Evolutionary conservation across 257 asterid species (phyloP), one percentile per base, ranked within the genome.

Genomic region (Capsicum pubescens): DNA sequence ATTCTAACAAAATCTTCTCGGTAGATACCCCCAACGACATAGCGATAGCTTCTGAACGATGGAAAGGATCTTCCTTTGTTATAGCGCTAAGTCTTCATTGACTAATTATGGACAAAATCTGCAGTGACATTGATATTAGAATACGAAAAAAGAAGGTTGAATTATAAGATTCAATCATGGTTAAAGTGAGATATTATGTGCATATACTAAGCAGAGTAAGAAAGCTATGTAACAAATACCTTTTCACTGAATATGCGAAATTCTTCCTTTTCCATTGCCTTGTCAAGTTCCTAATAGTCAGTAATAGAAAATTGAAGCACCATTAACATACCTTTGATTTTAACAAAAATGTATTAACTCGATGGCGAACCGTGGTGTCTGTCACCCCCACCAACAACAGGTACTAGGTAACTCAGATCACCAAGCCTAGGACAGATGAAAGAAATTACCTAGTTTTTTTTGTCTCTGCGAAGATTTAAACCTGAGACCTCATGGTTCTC

Each of bases 241-340:
- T 82, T 82, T 74, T 82, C 80, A 46, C 68, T 16, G 55, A 82
- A 6, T 36, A 82, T n/a, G 68, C 64, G 80, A 55, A 82, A 68
- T 55, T 68, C 85, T 82, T 68, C 85, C 57, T 68, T 82, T 26
- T 68, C 68, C 85, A 68, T 82, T 6, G 85, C 81, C 79, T 82
- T 68, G n/a, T 68, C 85, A 54, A 82, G 35, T 54, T 82, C 85
- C 85, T 82, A 52, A 67, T 1, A 52, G 55, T 16, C 21, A 26
- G 68, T 16, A 68, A 54, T 55, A 52, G 26, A 76, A 74, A 26
- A 76, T 19, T 26, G 50, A 76, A 76, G 64, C 26, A 52, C 63
- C 26, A 8, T 76, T 54, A 81, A 63, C 32, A 7, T 21, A 46
- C 48, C 77, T 81, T 19, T n/a, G 39, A 11, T 8, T 68, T 36